Base-by-base conservation (phyloP, 106 monocot genomes). In the Alisma plantagoaquatica region DNA sequence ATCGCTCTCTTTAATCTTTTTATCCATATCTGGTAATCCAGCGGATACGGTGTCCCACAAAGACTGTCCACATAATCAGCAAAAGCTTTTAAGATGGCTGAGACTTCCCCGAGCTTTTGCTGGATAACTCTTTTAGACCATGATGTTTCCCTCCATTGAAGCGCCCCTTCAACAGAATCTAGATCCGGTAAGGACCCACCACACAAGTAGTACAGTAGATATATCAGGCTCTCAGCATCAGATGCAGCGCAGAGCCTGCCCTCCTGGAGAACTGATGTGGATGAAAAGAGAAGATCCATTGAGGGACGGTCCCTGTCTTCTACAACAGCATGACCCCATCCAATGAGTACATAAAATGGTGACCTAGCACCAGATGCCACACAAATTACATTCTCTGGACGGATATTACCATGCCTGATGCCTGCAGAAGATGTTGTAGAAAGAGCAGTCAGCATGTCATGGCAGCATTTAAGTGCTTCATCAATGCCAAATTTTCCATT, bases 11-110 rank as follows among this genome's bases (percentile, higher is more conserved):
- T 77, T 45, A 94, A 60, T 59, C 94, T 80, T 70, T 78, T 88
- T 29, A 94, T 63, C 96, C 96, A 96, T 59, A 96, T 89, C 18
- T 84, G 84, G 58, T 81, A 96, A 50, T 96, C 84, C 32, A 96
- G 73, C 7, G 73, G 73, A 43, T 96, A 96, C 0, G 96, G 96
- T 10, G 96, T 96, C 30, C 96, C 81, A 72, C 96, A 96, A 41
- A 96, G 63, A 59, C 81, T 96, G 49, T 96, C 89, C 4, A 96
- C 96, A 67, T 96, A 96, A 74, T 96, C 96, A 6, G 84, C 84
- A 76, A 96, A 96, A 31, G 89, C 96, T 67, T 96, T 96, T 41
- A 96, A 63, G 23, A 96, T 84, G 23, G 96, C 81, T 7, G 96
- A 96, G 22, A 85, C 42, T 18, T 84, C 96, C 32, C 96, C 96